Evolutionary conservation across 495 filamentous ascomycete species (phyloP).

Genomic region (Aspergillus coremiiformis): DNA sequence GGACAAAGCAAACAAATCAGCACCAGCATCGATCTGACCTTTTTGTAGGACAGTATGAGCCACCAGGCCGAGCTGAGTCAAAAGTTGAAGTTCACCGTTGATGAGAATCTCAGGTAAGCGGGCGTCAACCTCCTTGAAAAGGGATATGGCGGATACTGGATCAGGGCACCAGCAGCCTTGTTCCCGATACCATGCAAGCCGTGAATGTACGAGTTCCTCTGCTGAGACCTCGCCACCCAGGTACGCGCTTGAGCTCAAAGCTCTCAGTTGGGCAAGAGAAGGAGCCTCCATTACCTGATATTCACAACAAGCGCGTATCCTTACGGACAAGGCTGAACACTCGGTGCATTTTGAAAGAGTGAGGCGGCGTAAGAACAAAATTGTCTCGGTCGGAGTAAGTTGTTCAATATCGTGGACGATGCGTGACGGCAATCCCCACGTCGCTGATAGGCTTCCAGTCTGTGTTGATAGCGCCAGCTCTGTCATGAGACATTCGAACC

Average conservation of each 20-base stretch:
- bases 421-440: constrained; percentile 23
- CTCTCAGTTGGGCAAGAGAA: constrained; percentile 42
- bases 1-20: constrained; percentile 46
- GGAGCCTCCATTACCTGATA: constrained; percentile 43
- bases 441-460: constrained; percentile 8
- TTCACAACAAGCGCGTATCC: constrained; percentile 11
- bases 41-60: constrained; percentile 30
- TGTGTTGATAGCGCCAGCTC: constrained; percentile 29
- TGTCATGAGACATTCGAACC: constrained; percentile 38
- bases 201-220: constrained; percentile 36
- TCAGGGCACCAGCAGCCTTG: constrained; percentile 39
- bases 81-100: constrained; percentile 30
- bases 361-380: constrained; percentile 26
- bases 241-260: constrained; percentile 42
- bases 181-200: constrained; percentile 46
- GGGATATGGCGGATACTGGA: constrained; percentile 23
- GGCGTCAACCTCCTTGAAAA: constrained; percentile 42
- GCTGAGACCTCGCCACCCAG: constrained; percentile 37
- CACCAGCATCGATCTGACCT: constrained; percentile 36
- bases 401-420: constrained; percentile 34
- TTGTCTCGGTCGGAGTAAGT: constrained; percentile 33
- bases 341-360: constrained; percentile 4
- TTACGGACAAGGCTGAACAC: constrained; percentile 3
- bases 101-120: constrained; percentile 34
- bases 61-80: constrained; percentile 31